Evolutionary conservation across 441 rosid species (phyloP), one percentile per base, ranked within the genome.

Genomic region (Gossypium trilobum): DNA sequence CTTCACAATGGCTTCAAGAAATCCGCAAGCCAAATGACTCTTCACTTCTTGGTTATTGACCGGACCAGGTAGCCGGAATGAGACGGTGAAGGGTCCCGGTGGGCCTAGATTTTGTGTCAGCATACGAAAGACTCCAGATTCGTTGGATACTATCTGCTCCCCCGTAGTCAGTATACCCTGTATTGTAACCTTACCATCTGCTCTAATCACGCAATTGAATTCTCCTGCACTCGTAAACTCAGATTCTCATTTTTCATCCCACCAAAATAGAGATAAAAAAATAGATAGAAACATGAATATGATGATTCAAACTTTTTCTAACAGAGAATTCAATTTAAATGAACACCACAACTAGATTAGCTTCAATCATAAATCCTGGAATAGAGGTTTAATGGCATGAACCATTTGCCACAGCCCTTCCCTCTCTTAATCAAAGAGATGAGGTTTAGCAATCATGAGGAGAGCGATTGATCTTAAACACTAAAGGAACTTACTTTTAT

Each of bases 51-150:
- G 83, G 56, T 66, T 77, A 72, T 87, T 78, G 73, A 91, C 93
- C 2, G 96, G 91, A 67, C 98, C 93, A 4, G 95, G 94, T 5
- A 93, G 91, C 77, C 80, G 81, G 74, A 89, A 88, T 8, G 85
- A 71, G 73, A 89, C 65, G 0, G 97, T 80, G 81, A 91, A 93
- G 52, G 73, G 87, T 22, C 96, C 98, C 0, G 93, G 87, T 1
- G 93, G 93, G 77, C 87, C 73, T 3, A 89, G 79, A 67, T 93
- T 91, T 67, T 84, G 94, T 0, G 94, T 76, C 57, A 74, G 81
- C 97, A 91, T 91, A 79, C 75, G 81, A 51, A 93, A 93, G 70
- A 86, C 68, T 75, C 78, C 88, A 55, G 83, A 83, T 78, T 85
- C 1, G 83, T 75, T 88, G 80, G 87, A 83, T 3, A 93, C 86